These are phyloP conservation scores for Zygotorulaspora florentina DNA, from an alignment of 805 yeast genomes.

Conservation along the genomic window DNA sequence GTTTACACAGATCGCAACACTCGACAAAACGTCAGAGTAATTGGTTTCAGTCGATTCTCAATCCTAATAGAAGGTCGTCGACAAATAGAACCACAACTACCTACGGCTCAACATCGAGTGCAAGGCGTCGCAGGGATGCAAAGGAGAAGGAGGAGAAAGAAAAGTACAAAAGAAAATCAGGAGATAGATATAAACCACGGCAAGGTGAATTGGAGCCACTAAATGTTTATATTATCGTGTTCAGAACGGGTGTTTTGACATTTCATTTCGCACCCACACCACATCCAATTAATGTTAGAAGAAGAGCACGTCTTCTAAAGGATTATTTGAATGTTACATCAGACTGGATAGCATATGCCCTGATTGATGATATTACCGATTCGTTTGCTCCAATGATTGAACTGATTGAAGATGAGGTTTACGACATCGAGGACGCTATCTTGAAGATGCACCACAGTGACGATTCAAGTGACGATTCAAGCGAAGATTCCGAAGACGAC, in stretches of 20 bases:
- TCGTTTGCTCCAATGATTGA: constrained; percentile 97
- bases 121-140: constrained; percentile 26
- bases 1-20: constrained; percentile 11
- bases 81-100: constrained; percentile 19
- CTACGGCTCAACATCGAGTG: constrained; percentile 15
- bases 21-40: constrained; percentile 8
- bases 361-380: constrained; percentile 95
- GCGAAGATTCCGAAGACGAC: constrained; percentile 35
- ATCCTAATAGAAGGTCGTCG: constrained; percentile 21
- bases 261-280: constrained; percentile 95
- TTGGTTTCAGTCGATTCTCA: constrained; percentile 19
- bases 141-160: constrained; percentile 36
- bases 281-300: constrained; percentile 91
- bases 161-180: constrained; percentile 41
- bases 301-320: constrained; percentile 81
- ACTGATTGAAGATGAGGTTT: constrained; percentile 89
- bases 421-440: constrained; percentile 89
- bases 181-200: constrained; percentile 43
- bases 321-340: constrained; percentile 88
- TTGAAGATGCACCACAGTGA: constrained; percentile 77
- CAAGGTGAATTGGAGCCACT: constrained; percentile 72
- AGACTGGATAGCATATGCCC: constrained; percentile 96
- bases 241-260: constrained; percentile 84
- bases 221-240: constrained; percentile 89
- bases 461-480: constrained; percentile 37